These are phyloP conservation scores for Penicillium lividum DNA, from an alignment of 495 filamentous ascomycete species.

Conservation along the genomic window DNA sequence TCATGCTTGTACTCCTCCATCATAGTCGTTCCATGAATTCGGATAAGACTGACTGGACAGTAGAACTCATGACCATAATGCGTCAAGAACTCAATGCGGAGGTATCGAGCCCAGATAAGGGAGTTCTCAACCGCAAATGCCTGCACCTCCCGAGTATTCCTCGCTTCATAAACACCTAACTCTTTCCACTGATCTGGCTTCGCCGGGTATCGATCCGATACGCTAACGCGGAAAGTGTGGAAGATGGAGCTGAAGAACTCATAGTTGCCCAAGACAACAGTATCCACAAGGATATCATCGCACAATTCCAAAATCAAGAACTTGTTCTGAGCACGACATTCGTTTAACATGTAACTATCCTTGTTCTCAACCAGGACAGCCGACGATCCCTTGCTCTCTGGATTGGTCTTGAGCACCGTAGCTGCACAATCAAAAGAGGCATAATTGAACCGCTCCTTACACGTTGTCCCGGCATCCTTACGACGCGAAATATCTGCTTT, in stretches of 20 bases:
- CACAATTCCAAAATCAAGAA: slow-evolving; percentile 88
- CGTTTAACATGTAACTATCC: slow-evolving; percentile 97
- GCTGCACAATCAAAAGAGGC: slow-evolving; percentile 96
- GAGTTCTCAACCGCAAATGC: slow-evolving; percentile 91
- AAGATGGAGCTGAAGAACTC: slow-evolving; percentile 99
- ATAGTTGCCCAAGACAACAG: slow-evolving; percentile 93
- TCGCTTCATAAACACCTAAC: slow-evolving; percentile 83
- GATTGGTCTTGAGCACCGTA: slow-evolving; percentile 87
- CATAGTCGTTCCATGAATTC: slow-evolving; percentile 96
- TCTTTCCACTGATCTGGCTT: slow-evolving; percentile 91
- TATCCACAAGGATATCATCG: slow-evolving; percentile 94
- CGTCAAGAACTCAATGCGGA: slow-evolving; percentile 85
- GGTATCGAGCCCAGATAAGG: slow-evolving; percentile 91
- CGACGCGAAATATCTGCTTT: slow-evolving; percentile 57
- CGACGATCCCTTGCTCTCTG: slow-evolving; percentile 77
- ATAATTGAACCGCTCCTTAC: slow-evolving; percentile 94
- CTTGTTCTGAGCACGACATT: slow-evolving; percentile 84
- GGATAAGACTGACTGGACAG: slow-evolving; percentile 85
- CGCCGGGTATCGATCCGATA: slow-evolving; percentile 90
- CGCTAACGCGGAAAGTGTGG: slow-evolving; percentile 82
- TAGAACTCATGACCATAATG: slow-evolving; percentile 97
- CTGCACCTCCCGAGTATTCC: slow-evolving; percentile 90
- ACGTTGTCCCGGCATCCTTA: slow-evolving; percentile 93
- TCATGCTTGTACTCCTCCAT: slow-evolving; percentile 84
- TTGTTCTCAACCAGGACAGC: slow-evolving; percentile 93